Conservation (phyloP, 1,284 basidiomycete species). For the Pseudozyma flocculosa region DNA sequence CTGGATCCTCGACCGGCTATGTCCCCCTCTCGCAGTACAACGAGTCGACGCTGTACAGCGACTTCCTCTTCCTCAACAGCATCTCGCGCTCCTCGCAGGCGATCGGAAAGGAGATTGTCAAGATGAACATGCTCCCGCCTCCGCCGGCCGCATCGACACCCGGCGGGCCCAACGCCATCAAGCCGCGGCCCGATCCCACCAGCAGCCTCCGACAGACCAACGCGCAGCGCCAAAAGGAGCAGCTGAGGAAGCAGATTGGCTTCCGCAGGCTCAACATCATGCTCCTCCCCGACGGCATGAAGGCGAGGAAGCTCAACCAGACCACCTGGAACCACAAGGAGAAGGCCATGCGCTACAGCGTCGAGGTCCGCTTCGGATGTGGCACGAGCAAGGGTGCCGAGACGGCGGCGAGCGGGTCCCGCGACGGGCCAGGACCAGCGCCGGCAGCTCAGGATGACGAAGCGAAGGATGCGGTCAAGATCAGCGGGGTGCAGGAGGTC, state of each 20-base stretch:
- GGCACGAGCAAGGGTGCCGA: no score
- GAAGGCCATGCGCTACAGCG: conserved; percentile 5
- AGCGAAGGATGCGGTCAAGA: background rate
- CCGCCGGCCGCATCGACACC: background rate
- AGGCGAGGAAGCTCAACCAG: conserved; percentile 8
- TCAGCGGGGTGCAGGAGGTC: background rate
- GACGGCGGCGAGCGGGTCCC: no score
- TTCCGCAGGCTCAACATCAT: conserved; percentile 18
- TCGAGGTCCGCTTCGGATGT: conserved; percentile 6
- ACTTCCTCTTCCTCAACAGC: conserved; percentile 24
- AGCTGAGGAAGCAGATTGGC: conserved; percentile 24
- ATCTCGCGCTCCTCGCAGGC: conserved; percentile 12
- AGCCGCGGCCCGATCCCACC: no score
- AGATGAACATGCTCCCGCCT: conserved; percentile 14
- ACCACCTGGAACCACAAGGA: conserved; percentile 7
- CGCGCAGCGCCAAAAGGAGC: conserved; percentile 16
- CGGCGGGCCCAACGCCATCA: no score
- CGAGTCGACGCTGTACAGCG: conserved; percentile 15
- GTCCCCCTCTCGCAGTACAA: conserved; percentile 13
- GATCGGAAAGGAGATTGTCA: conserved; percentile 10
- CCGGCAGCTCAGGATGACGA: no score
- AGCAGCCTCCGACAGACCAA: conserved; percentile 6
- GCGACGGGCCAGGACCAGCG: background rate
- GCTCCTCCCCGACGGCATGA: conserved; percentile 30
- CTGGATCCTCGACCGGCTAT: background rate